Evolutionary conservation across 768 basidiomycete genomes (phyloP).

Genomic region (Podaxis pistillaris): DNA sequence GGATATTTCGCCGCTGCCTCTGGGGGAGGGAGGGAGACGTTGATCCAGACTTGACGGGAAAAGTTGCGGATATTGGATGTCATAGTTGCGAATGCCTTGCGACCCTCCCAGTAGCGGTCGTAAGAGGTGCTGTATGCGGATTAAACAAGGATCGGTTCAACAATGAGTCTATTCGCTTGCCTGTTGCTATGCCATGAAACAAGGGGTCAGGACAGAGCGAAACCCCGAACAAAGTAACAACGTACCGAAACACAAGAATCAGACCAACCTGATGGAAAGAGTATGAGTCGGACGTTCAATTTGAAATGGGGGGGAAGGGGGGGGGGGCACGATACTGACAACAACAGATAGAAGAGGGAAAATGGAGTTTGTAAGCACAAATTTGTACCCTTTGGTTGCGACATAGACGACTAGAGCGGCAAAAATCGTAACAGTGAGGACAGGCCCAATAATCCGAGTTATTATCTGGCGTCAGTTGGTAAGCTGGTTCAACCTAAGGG

Average conservation of each 20-base stretch:
- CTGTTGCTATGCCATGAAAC: slow-evolving; percentile 49
- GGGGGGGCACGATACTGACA: slow-evolving; percentile 42
- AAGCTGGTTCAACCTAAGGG: slow-evolving; percentile 9
- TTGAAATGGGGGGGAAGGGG: neutral
- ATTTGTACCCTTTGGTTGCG: slow-evolving; percentile 51
- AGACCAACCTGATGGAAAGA: slow-evolving; percentile 65
- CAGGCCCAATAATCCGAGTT: slow-evolving; percentile 71
- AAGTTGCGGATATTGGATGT: slow-evolving; percentile 76
- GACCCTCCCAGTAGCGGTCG: slow-evolving; percentile 86
- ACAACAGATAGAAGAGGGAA: slow-evolving; percentile 89
- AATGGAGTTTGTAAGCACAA: slow-evolving; percentile 78
- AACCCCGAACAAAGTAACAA: slow-evolving; percentile 9
- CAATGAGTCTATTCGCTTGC: slow-evolving; percentile 33
- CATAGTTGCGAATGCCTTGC: slow-evolving; percentile 77
- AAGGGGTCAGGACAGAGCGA: neutral
- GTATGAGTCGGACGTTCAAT: slow-evolving; percentile 4
- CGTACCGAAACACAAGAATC: slow-evolving; percentile 82
- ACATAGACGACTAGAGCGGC: slow-evolving; percentile 61
- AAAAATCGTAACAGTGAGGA: slow-evolving; percentile 80
- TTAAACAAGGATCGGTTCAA: neutral
- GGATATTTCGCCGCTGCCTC: slow-evolving; percentile 44
- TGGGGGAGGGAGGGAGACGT: slow-evolving; percentile 62
- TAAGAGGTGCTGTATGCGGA: slow-evolving; percentile 64
- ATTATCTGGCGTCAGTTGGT: slow-evolving; percentile 50
- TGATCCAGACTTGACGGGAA: slow-evolving; percentile 76